Evolutionary conservation across 1,139 yeast genomes (phyloP), one percentile per base, ranked within the genome.

Genomic region (Hyphopichia burtonii): DNA sequence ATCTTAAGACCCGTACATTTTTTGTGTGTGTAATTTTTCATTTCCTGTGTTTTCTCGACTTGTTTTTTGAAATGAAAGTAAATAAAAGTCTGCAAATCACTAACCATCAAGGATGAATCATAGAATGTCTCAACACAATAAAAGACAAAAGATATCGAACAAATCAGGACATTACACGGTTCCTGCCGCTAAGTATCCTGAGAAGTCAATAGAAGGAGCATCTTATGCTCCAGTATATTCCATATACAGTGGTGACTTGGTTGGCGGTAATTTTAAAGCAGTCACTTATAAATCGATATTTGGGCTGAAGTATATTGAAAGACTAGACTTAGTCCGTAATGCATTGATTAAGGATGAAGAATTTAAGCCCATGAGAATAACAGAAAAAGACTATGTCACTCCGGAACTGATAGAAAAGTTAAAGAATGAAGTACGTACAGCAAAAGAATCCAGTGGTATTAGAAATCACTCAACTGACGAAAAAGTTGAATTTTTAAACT

Each of bases 211-310:
- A 18, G 54, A 67, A 1, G 59, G 70, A 36, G 18, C 40, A 2
- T 15, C 36, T 11, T 53, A 57, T 34, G 64, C 68, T 39, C 66
- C 61, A 39, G 75, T 74, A 11, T 69, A 74, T 2, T 68, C 76
- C 0, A 64, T 73, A 1, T 58, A 70, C 37, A 69, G 68, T 42
- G 78, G 78, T 2, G 56, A 68, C n/a, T 70, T 77, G 0, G 59
- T 58, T 14, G 74, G 72, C 49, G 74, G 74, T 10, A 78, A 78
- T n/a, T 57, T 73, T 28, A 63, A 62, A 34, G 68, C 76, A 3
- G 58, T 73, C 42, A 71, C 78, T 0, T 71, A 68, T 52, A 73
- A 73, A 47, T 66, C 77, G 1, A 59, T 71, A 17, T 67, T 63
- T 19, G 68, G 71, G 43, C 67, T 68, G 17, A 58, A 61, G 40